These are phyloP conservation scores for Leishmania guyanensis DNA, from an alignment of 208 protist genomes.

Conservation along the genomic window DNA sequence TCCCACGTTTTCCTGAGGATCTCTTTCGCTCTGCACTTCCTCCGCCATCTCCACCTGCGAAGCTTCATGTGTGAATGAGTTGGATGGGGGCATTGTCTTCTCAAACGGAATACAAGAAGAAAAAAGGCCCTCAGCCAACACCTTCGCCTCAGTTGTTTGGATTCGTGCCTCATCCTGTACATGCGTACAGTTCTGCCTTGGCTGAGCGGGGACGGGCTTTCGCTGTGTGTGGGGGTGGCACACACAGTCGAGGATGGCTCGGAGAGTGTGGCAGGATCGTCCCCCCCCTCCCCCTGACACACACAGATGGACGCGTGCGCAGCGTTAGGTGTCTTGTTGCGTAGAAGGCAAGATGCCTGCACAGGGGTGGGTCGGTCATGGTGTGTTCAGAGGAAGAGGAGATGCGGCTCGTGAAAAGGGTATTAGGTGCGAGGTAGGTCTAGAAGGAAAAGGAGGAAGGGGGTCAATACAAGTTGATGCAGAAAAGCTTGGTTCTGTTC, in stretches of 20 bases:
- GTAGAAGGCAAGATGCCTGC: neutral
- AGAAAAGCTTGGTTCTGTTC: neutral
- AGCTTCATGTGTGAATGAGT: neutral
- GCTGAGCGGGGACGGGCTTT: neutral
- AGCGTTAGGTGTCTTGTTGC: neutral
- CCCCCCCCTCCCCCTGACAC: too few species aligned
- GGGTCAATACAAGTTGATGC: neutral
- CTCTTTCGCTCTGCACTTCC: neutral
- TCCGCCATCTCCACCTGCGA: neutral
- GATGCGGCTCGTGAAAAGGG: neutral
- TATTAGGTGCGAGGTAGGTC: neutral
- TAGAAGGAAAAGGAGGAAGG: neutral
- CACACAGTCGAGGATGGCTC: neutral
- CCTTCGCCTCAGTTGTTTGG: neutral
- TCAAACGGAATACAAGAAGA: neutral
- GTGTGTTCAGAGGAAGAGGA: neutral
- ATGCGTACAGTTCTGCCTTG: neutral
- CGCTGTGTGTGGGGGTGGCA: neutral
- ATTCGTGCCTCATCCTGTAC: neutral
- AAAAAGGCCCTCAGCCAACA: neutral
- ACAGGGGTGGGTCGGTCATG: neutral
- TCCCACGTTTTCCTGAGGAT: neutral
- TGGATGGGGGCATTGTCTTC: neutral
- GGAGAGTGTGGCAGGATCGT: neutral
- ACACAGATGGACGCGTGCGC: neutral